Evolutionary conservation across 345 rosid genomes (phyloP), one percentile per base, ranked within the genome.

Genomic region (Heritiera fomes): DNA sequence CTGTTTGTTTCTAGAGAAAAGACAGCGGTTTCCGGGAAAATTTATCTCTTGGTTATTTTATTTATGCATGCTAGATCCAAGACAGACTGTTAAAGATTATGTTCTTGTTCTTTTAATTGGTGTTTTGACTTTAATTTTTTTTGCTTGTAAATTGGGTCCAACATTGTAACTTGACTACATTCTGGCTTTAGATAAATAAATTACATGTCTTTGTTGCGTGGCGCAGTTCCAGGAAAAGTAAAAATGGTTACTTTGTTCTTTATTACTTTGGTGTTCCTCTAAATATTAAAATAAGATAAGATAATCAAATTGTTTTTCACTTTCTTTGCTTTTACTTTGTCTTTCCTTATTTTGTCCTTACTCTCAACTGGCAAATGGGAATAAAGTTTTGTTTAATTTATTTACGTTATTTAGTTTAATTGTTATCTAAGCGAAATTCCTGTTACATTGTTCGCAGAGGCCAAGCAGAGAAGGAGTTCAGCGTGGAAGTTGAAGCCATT

Each of bases 401-500:
- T n/a, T 76, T 87, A 32, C 15, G 41, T 56, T 46, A 32, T n/a
- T 46, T 53, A 49, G n/a, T 53, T 11, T 67, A 20, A 41, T 10
- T 14, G 46, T 8, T 69, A 2, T 40, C 12, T 43, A 8, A 67
- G 47, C 12, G 32, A 67, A 18, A 68, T 40, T 40, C 23, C 2
- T 46, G 3, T 18, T 46, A 5, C 50, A 40, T 38, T 79, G 6
- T 74, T 81, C 28, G 65, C 70, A 95, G 99, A 87, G 97, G 99
- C 20, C 99, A 93, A 80, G 99, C 99, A 2, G 99, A 91, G 87
- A 93, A 87, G 89, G 99, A 95, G 87, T 95, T 95, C 87, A 91
- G 85, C 84, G 95, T 93, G 77, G 98, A 94, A 83, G 98, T 94
- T 52, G 97, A 93, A 87, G 96, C 96, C 79, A 95, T 95, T 61